Evolutionary conservation across 306 rosid genomes (phyloP).

Genomic region (Betula pendula): DNA sequence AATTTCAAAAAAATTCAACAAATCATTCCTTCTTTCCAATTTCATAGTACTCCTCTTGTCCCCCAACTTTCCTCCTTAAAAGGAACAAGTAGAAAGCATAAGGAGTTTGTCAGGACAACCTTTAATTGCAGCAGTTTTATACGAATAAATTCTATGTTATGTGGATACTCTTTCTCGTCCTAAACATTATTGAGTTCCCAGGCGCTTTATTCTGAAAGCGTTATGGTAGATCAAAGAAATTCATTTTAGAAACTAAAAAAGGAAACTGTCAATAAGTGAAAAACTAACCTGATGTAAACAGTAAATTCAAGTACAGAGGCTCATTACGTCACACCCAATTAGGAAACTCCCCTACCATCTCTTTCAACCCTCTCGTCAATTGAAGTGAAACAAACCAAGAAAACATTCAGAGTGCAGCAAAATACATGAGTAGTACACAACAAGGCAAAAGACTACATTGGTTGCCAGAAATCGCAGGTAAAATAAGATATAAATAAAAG

Average conservation of each 20-base stretch:
- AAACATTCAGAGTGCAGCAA: background rate
- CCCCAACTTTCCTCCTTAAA: too few species aligned
- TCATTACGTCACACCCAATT: constrained; percentile 77
- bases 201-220: background rate
- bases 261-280: background rate
- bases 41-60: too few species aligned
- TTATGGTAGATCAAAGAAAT: background rate
- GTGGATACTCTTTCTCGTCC: background rate
- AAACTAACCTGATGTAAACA: constrained; percentile 76
- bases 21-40: too few species aligned
- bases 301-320: constrained; percentile 85
- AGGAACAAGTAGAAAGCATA: too few species aligned
- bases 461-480: background rate
- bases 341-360: constrained; percentile 79
- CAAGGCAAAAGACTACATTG: background rate
- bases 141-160: background rate
- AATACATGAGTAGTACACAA: background rate
- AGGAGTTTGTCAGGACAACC: too few species aligned
- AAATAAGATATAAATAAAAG: background rate
- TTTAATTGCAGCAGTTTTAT: background rate
- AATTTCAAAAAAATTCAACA: too few species aligned
- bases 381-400: background rate
- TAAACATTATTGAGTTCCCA: background rate
- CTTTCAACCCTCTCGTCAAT: constrained; percentile 82
- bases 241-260: background rate